Percentiles rank a stretch among this genome's conserved stretches.
These are phyloP conservation scores for Candida pseudofarinosa DNA, from an alignment of 805 yeast genomes.

Conservation along the genomic window DNA sequence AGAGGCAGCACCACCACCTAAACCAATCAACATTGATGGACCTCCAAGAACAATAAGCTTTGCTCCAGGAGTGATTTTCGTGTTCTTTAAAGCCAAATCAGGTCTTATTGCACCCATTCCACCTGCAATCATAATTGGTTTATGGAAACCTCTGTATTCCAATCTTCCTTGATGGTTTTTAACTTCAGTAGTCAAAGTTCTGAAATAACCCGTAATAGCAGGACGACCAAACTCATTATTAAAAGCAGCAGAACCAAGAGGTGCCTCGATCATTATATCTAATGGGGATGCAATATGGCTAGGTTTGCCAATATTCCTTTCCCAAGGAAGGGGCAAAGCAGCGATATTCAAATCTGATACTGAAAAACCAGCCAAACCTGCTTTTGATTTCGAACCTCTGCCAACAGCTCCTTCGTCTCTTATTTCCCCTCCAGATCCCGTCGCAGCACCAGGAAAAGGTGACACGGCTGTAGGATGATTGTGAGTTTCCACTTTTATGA, in stretches of 20 bases:
- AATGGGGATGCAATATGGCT: slow-evolving; percentile 86
- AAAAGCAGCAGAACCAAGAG: slow-evolving; percentile 96
- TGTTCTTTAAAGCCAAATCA: slow-evolving; percentile 81
- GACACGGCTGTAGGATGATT: slow-evolving; percentile 99
- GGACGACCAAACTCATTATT: slow-evolving; percentile 99
- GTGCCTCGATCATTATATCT: slow-evolving; percentile 96
- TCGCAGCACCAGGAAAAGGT: slow-evolving; percentile 99
- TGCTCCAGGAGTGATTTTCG: slow-evolving; percentile 87
- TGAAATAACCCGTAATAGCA: slow-evolving; percentile 91
- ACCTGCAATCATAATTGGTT: slow-evolving; percentile 99
- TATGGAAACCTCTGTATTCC: slow-evolving; percentile 93
- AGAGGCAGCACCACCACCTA: slow-evolving; percentile 99
- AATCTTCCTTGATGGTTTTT: slow-evolving; percentile 54
- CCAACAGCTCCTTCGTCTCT: slow-evolving; percentile 99
- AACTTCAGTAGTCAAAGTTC: slow-evolving; percentile 86
- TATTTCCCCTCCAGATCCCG: slow-evolving; percentile 99
- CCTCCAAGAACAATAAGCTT: slow-evolving; percentile 94
- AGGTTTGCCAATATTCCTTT: slow-evolving; percentile 84
- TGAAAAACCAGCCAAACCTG: slow-evolving; percentile 91
- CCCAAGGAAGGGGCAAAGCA: slow-evolving; percentile 90
- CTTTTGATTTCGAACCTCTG: slow-evolving; percentile 94
- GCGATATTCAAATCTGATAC: slow-evolving; percentile 92
- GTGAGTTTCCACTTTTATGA: slow-evolving; percentile 96
- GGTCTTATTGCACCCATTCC: slow-evolving; percentile 98
- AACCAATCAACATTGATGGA: slow-evolving; percentile 94